These are phyloP conservation scores for Lecanicillium sp. DNA, from an alignment of 2,329 filamentous ascomycete genomes.

Conservation along the genomic window DNA sequence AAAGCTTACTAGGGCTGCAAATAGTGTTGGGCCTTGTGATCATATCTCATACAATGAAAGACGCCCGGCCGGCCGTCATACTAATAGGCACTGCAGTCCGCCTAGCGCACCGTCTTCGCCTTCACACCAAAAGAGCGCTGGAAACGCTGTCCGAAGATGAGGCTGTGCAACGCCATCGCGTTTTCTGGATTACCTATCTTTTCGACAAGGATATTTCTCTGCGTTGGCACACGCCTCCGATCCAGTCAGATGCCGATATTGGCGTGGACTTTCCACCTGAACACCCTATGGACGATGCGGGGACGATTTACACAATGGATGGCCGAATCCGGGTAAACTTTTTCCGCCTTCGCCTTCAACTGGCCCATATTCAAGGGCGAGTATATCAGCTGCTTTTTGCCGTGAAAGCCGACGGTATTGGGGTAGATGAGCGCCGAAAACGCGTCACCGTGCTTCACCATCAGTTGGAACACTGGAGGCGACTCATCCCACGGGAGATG, in stretches of 20 bases:
- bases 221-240: slow-evolving; percentile 26
- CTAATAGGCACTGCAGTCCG: slow-evolving; percentile 31
- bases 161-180: slow-evolving; percentile 24
- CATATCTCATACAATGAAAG: slow-evolving; percentile 27
- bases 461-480: neutral
- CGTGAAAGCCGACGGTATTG: neutral
- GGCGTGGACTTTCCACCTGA: slow-evolving; percentile 28
- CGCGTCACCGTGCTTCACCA: neutral
- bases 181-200: slow-evolving; percentile 34
- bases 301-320: slow-evolving; percentile 26
- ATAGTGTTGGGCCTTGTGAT: slow-evolving; percentile 29
- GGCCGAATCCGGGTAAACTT: slow-evolving; percentile 26
- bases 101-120: slow-evolving; percentile 25
- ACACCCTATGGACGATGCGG: slow-evolving; percentile 21
- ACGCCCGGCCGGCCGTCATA: slow-evolving; percentile 28
- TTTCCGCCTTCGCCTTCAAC: slow-evolving; percentile 22
- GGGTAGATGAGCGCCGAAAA: neutral
- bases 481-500: neutral
- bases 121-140: slow-evolving; percentile 23
- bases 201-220: slow-evolving; percentile 33
- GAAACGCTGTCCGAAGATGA: slow-evolving; percentile 19
- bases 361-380: slow-evolving; percentile 1
- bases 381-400: neutral
- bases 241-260: slow-evolving; percentile 31
- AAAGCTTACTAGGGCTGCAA: slow-evolving; percentile 30